Evolutionary conservation across 1,284 basidiomycete species (phyloP).

Genomic region (Fomitopsis palustris): DNA sequence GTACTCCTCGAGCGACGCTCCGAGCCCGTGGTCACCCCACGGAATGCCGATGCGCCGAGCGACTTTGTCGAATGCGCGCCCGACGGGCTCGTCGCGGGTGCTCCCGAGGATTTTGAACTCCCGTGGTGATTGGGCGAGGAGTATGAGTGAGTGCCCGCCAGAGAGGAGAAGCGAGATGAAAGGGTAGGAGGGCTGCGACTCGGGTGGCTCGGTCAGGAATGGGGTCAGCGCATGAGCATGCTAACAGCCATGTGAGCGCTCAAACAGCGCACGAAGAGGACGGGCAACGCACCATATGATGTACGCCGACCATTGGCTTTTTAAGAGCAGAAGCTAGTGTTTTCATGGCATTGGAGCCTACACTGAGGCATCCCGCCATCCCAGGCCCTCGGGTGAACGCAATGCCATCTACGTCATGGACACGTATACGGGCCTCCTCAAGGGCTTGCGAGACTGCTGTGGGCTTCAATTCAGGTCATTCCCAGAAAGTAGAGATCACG

Average conservation of each 20-base stretch:
- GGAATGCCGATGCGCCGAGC: conserved; percentile 65
- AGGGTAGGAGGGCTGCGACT: conserved; percentile 66
- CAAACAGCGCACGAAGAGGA: not conserved
- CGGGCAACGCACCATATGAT: conserved; percentile 79
- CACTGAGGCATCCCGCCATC: conserved; percentile 77
- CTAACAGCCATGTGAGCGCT: conserved; percentile 36
- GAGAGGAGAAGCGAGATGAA: conserved; percentile 87
- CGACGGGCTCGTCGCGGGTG: conserved; percentile 76
- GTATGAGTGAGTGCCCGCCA: conserved; percentile 87
- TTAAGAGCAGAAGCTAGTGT: conserved; percentile 71
- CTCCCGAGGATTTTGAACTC: conserved; percentile 74
- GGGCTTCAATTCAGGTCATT: conserved; percentile 47
- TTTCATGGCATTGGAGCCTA: conserved; percentile 78
- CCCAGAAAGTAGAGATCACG: not conserved
- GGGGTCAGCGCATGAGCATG: conserved; percentile 94
- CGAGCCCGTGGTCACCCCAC: conserved; percentile 61
- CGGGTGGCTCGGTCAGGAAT: conserved; percentile 58
- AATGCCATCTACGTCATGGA: conserved; percentile 76
- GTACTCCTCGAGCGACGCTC: conserved; percentile 76
- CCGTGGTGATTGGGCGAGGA: conserved; percentile 61
- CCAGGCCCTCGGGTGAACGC: conserved; percentile 92
- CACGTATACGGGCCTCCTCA: conserved; percentile 51
- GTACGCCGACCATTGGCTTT: conserved; percentile 85
- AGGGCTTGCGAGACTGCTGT: conserved; percentile 69
- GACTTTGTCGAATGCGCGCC: conserved; percentile 78